A percentile compares a stretch with the other conserved stretches of the same genome.
phyloP scores from a whole-genome alignment of 2,329 filamentous ascomycete species.

The Myriosclerotinia curreyana region DNA sequence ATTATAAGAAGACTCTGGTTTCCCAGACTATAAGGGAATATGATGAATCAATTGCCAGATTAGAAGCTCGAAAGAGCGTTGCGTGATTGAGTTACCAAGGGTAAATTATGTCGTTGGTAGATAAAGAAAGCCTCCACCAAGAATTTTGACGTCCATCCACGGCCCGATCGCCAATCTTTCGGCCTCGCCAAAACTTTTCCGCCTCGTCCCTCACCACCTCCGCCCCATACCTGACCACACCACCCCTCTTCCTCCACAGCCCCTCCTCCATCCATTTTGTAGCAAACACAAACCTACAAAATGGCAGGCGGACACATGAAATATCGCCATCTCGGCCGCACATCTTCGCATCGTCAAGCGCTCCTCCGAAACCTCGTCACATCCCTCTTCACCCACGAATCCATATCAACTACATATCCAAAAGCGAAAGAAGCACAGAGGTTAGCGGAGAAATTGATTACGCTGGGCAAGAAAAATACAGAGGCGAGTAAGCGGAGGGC shows the following conservation, averaged over 20 bases:
- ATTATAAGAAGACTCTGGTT: conserved; percentile 7
- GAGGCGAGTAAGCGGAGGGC: conserved; percentile 73
- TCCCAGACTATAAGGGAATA: neutral
- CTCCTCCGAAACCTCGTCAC: conserved; percentile 95
- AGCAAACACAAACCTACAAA: conserved; percentile 27
- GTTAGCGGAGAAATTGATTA: conserved; percentile 91
- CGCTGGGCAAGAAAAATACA: conserved; percentile 88
- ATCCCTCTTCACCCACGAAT: conserved; percentile 88
- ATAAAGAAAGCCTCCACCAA: conserved; percentile 17
- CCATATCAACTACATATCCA: conserved; percentile 90
- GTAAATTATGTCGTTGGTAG: conserved; percentile 23
- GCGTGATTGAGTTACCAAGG: conserved; percentile 16
- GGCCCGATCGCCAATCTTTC: conserved; percentile 12
- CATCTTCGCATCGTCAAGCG: conserved; percentile 83
- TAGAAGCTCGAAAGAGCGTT: conserved; percentile 30
- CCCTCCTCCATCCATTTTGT: neutral
- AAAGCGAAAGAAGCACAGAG: conserved; percentile 97
- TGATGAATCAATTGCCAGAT: neutral
- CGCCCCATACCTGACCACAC: conserved; percentile 1
- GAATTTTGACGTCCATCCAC: conserved; percentile 10
- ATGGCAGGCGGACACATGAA: conserved; percentile 88
- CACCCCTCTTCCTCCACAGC: neutral
- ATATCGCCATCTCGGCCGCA: conserved; percentile 84
- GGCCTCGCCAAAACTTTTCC: conserved; percentile 30
- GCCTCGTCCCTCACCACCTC: conserved; percentile 9